Evolutionary conservation across 345 rosid species (phyloP).

Genomic region (Corchorus capsularis): DNA sequence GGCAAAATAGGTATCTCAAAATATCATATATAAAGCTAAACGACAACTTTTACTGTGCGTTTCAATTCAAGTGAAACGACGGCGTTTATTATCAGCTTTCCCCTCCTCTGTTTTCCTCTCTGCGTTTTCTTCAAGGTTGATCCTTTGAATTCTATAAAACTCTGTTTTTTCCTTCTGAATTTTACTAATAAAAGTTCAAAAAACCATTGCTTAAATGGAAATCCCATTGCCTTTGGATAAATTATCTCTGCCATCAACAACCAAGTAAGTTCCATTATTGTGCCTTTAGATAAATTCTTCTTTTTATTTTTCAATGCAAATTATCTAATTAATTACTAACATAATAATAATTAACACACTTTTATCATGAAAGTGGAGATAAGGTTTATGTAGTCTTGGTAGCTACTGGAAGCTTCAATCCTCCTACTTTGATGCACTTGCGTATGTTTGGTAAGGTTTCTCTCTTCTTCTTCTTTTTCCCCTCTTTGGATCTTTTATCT

Average conservation of each 20-base stretch:
- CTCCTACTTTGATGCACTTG: constrained; percentile 94
- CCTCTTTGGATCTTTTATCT: not conserved
- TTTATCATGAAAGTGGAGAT: constrained; percentile 35
- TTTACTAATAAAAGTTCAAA: not conserved
- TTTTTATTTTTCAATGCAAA: not conserved
- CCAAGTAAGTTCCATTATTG: constrained; percentile 34
- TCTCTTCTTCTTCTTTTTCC: not conserved
- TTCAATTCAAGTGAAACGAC: not conserved
- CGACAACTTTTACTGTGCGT: not conserved
- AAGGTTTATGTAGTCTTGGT: constrained; percentile 63
- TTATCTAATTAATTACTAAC: not conserved
- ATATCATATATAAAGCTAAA: not conserved
- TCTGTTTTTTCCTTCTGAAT: not conserved
- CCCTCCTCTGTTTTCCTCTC: not conserved
- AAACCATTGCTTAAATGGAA: constrained; percentile 42
- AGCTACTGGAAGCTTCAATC: constrained; percentile 92
- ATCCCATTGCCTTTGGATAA: constrained; percentile 63
- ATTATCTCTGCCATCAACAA: constrained; percentile 34
- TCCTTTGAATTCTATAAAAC: not conserved
- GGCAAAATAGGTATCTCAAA: constrained; percentile 4
- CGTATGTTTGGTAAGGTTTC: constrained; percentile 76
- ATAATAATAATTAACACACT: not conserved
- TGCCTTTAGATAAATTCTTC: not conserved
- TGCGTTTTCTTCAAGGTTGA: not conserved
- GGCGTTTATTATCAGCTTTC: not conserved